phyloP scores from a whole-genome alignment of 495 filamentous ascomycete genomes.

The Penicillium taxi region DNA sequence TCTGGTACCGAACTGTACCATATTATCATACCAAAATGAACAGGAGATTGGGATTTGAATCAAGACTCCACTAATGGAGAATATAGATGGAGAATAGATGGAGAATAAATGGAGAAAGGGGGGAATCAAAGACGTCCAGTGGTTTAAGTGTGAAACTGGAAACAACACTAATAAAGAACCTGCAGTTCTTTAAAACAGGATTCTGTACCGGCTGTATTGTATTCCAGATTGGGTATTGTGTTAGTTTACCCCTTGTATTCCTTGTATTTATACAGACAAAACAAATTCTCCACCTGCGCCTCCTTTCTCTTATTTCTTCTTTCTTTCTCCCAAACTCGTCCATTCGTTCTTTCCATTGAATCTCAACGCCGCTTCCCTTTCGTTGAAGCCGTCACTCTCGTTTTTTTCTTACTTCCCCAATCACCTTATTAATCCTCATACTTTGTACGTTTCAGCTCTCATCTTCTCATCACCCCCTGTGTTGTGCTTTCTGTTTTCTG shows the following conservation, averaged over 20 bases:
- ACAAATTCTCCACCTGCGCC: slow-evolving; percentile 29
- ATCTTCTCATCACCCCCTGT: not conserved
- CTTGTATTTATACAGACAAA: slow-evolving; percentile 2
- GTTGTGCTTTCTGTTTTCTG: not conserved
- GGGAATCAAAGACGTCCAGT: slow-evolving; percentile 6
- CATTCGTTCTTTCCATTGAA: slow-evolving; percentile 42
- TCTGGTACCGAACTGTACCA: too few relatives aligned
- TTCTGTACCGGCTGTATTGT: slow-evolving; percentile 1
- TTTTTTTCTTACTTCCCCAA: too few relatives aligned
- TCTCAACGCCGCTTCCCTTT: slow-evolving; percentile 19
- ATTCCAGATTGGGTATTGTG: slow-evolving; percentile 19
- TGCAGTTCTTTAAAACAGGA: slow-evolving; percentile 6
- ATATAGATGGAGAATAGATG: slow-evolving; percentile 2
- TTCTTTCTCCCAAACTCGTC: slow-evolving; percentile 35
- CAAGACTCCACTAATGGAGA: slow-evolving; percentile 5
- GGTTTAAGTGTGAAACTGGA: slow-evolving; percentile 9
- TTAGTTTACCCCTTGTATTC: slow-evolving; percentile 8
- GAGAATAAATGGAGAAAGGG: slow-evolving; percentile 11
- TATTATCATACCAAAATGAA: too few relatives aligned
- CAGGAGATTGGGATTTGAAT: too few relatives aligned
- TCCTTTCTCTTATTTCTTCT: slow-evolving; percentile 35
- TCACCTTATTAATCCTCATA: slow-evolving; percentile 8
- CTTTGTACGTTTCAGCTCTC: slow-evolving; percentile 9
- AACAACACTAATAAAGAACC: slow-evolving; percentile 6
- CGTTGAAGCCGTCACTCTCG: slow-evolving; percentile 24